Evolutionary conservation across 73 alveolate genomes (phyloP).

Genomic region (Symbiodinium natans): DNA sequence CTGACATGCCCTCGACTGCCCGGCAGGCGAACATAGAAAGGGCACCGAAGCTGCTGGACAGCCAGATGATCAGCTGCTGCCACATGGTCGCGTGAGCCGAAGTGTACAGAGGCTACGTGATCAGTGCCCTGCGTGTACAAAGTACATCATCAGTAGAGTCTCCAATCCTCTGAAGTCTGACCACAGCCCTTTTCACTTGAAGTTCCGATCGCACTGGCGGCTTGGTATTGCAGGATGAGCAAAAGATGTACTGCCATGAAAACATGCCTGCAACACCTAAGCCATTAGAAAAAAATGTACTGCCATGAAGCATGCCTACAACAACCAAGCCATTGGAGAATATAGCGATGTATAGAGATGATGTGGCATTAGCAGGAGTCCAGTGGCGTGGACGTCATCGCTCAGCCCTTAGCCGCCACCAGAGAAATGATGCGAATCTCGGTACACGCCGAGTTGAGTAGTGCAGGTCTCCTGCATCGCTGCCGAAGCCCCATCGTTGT

Average conservation of each 20-base stretch:
- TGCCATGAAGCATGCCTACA: too few relatives aligned
- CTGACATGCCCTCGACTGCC: too few relatives aligned
- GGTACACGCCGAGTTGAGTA: neutral
- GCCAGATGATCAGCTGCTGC: neutral
- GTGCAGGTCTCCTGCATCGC: constrained; percentile 63
- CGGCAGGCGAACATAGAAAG: neutral
- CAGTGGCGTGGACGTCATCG: constrained; percentile 90
- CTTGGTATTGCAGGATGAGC: neutral
- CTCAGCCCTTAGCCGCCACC: neutral
- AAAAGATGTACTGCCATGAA: too few relatives aligned
- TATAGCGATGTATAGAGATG: too few relatives aligned
- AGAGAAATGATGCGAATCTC: neutral
- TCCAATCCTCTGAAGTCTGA: neutral
- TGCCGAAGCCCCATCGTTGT: constrained; percentile 22
- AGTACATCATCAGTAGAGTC: neutral
- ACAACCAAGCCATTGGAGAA: too few relatives aligned
- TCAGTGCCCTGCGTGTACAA: neutral
- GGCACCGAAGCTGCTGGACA: neutral
- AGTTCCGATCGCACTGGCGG: neutral
- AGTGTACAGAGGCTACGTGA: neutral
- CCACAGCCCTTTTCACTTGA: neutral
- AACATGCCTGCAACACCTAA: too few relatives aligned
- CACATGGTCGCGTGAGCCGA: neutral
- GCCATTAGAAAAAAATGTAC: too few relatives aligned
- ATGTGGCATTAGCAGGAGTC: too few relatives aligned